A percentile compares a stretch with the other conserved stretches of the same genome.
Conservation (phyloP, 2,329 filamentous ascomycete genomes). For the Drechslerella coelobrocha region DNA sequence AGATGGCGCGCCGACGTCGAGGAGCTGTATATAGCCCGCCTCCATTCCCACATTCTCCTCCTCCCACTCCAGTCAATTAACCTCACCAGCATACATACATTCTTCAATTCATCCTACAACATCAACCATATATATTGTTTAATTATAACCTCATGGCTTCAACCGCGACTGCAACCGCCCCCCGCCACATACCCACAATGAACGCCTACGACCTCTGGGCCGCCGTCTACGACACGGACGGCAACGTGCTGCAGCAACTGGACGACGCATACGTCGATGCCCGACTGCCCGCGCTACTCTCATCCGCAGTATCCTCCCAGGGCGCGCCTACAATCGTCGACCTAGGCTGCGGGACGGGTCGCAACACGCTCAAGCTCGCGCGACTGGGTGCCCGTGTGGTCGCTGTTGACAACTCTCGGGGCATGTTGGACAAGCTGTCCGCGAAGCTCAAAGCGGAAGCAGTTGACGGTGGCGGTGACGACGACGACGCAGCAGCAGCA, state of each 20-base stretch:
- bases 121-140: no score
- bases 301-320: constrained; percentile 50
- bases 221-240: constrained; percentile 70
- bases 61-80: no score
- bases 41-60: no score
- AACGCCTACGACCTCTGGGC: constrained; percentile 44
- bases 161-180: neutral
- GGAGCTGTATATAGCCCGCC: no score
- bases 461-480: no score
- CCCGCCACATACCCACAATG: constrained; percentile 27
- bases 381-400: constrained; percentile 58
- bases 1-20: no score
- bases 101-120: no score
- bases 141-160: neutral
- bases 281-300: constrained; percentile 61
- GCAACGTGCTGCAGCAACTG: constrained; percentile 71
- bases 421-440: constrained; percentile 66
- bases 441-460: constrained; percentile 15
- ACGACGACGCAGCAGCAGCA: neutral
- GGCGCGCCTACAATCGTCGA: constrained; percentile 65
- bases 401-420: constrained; percentile 66
- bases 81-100: no score
- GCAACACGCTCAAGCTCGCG: constrained; percentile 66
- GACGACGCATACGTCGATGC: constrained; percentile 66
- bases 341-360: constrained; percentile 70